phyloP scores from a whole-genome alignment of 1,284 basidiomycete genomes.

The Leccinum pallidistipes region DNA sequence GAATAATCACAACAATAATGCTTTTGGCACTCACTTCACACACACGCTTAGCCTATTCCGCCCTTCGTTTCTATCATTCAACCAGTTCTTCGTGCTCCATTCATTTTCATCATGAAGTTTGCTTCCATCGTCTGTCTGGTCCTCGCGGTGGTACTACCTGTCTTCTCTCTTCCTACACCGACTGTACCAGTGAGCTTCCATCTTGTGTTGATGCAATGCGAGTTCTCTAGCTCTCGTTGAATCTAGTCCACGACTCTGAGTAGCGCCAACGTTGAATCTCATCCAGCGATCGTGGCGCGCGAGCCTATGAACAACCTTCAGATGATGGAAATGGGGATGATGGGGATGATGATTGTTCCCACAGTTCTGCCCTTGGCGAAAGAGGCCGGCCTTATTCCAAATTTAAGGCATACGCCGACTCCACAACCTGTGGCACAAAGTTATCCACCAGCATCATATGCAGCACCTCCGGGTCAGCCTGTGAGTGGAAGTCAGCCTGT shows the following conservation, averaged over 20 bases:
- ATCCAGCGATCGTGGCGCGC: background rate
- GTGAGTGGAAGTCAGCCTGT: no score
- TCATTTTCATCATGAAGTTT: background rate
- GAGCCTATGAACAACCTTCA: no score
- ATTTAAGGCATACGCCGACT: no score
- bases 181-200: background rate
- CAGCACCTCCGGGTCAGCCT: no score
- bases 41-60: background rate
- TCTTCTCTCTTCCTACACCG: background rate
- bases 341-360: background rate
- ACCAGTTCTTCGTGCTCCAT: background rate
- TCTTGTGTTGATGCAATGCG: background rate
- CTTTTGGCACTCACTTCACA: background rate
- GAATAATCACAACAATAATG: no score
- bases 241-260: background rate
- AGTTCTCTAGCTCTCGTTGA: background rate
- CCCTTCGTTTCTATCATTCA: background rate
- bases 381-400: background rate
- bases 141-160: background rate
- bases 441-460: no score
- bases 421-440: no score
- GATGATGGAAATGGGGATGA: background rate
- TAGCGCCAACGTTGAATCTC: background rate
- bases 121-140: background rate
- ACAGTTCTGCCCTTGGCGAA: background rate